phyloP scores from a whole-genome alignment of 139 green algal species.

The Yamagishiella unicocca region DNA sequence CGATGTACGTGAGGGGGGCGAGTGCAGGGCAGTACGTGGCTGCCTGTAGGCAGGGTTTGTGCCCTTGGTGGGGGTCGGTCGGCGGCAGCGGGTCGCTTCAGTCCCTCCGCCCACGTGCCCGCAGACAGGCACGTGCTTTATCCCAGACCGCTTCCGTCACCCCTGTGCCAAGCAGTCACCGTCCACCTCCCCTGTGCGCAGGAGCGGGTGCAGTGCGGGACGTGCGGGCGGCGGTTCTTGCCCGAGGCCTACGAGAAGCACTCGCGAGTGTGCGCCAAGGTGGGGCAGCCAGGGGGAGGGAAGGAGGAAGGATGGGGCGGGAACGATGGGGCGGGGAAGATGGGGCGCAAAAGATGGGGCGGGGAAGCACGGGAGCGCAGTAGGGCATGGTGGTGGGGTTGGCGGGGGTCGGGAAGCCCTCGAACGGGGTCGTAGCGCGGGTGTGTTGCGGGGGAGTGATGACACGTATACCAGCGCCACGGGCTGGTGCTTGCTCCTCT shows the following conservation, averaged over 20 bases:
- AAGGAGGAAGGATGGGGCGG: no score
- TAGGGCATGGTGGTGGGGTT: no score
- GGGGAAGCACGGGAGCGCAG: no score
- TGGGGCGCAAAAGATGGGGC: no score
- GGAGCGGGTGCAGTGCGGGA: conserved; percentile 54
- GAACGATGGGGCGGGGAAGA: no score
- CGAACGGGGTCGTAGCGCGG: no score
- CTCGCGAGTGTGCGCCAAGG: conserved; percentile 58
- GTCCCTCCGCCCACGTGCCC: neutral
- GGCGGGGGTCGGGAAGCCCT: no score
- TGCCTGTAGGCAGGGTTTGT: no score
- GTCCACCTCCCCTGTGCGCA: neutral
- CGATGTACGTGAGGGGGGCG: neutral
- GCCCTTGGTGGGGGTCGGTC: neutral
- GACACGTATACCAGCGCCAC: no score
- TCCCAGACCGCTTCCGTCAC: neutral
- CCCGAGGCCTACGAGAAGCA: conserved; percentile 65
- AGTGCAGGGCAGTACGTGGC: neutral
- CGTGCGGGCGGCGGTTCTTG: conserved; percentile 60
- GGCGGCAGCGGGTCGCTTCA: neutral
- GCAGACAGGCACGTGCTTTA: no score
- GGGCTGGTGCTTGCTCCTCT: no score
- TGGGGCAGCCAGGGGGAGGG: neutral
- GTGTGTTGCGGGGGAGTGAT: no score
- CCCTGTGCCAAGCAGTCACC: neutral